Conservation (phyloP, 1,284 basidiomycete genomes). For the Irpex sp. region DNA sequence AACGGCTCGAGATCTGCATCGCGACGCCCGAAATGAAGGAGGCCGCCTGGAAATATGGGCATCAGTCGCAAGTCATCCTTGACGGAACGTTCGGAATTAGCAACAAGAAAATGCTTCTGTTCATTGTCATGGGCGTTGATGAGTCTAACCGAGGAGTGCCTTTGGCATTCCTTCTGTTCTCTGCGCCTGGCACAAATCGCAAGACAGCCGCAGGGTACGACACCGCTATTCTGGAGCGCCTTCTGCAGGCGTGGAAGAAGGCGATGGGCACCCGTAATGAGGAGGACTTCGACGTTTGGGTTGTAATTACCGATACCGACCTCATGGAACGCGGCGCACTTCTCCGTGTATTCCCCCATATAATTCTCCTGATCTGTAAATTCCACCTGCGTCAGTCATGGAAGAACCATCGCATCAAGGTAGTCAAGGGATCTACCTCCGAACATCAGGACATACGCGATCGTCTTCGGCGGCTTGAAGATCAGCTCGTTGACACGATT, state of each 20-base stretch:
- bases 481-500: background rate
- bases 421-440: slow-evolving; percentile 7
- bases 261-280: slow-evolving; percentile 9
- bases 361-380: slow-evolving; percentile 34
- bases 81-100: slow-evolving; percentile 39
- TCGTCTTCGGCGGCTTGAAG: slow-evolving; percentile 1
- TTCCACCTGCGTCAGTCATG: slow-evolving; percentile 38
- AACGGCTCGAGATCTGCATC: slow-evolving; percentile 28
- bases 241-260: slow-evolving; percentile 25
- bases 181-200: slow-evolving; percentile 29
- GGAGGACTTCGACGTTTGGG: slow-evolving; percentile 21
- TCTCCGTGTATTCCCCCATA: background rate
- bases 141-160: slow-evolving; percentile 26
- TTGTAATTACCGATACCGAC: slow-evolving; percentile 37
- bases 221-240: slow-evolving; percentile 25
- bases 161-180: slow-evolving; percentile 34
- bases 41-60: slow-evolving; percentile 31
- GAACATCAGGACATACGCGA: background rate
- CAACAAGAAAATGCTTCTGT: slow-evolving; percentile 28
- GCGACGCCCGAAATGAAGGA: slow-evolving; percentile 31
- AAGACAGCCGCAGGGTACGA: slow-evolving; percentile 33
- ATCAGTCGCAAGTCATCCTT: slow-evolving; percentile 30
- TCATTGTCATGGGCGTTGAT: slow-evolving; percentile 34
- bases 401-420: slow-evolving; percentile 27
- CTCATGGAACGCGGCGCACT: background rate